Conservation (phyloP, 139 green algal species). For the Zygnema circumcarinatum region DNA sequence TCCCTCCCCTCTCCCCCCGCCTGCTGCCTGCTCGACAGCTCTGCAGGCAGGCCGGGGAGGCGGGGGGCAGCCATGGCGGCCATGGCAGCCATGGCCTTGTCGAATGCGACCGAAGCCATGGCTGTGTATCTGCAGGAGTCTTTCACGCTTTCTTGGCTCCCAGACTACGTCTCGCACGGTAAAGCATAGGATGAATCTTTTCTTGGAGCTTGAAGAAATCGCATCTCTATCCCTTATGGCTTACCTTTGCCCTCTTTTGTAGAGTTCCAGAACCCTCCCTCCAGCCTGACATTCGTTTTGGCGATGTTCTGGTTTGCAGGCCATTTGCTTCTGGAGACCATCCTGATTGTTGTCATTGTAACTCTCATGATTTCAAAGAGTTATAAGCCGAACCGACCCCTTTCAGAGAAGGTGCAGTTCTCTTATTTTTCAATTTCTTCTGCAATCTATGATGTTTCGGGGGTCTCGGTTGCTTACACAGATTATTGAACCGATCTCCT, state of each 20-base stretch:
- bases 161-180: neutral
- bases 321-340: conserved; percentile 47
- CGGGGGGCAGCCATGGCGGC: too few relatives aligned
- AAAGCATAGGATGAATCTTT: neutral
- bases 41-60: too few relatives aligned
- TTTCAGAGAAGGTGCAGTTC: conserved; percentile 44
- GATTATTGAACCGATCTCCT: neutral
- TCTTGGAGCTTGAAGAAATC: neutral
- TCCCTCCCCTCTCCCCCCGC: too few relatives aligned
- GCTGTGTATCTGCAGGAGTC: neutral
- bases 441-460: neutral
- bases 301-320: conserved; percentile 29
- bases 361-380: conserved; percentile 59
- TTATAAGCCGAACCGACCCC: conserved; percentile 44
- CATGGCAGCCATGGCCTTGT: neutral
- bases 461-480: neutral
- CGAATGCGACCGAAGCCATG: neutral
- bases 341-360: conserved; percentile 58
- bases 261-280: too few relatives aligned
- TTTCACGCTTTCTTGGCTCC: neutral
- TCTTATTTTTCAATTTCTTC: conserved; percentile 10
- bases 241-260: neutral
- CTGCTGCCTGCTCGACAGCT: too few relatives aligned
- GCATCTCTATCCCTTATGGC: neutral
- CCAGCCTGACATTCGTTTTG: too few relatives aligned